Base-by-base conservation (phyloP, 2,329 filamentous ascomycete genomes). In the Chrysosporium queenslandicum region DNA sequence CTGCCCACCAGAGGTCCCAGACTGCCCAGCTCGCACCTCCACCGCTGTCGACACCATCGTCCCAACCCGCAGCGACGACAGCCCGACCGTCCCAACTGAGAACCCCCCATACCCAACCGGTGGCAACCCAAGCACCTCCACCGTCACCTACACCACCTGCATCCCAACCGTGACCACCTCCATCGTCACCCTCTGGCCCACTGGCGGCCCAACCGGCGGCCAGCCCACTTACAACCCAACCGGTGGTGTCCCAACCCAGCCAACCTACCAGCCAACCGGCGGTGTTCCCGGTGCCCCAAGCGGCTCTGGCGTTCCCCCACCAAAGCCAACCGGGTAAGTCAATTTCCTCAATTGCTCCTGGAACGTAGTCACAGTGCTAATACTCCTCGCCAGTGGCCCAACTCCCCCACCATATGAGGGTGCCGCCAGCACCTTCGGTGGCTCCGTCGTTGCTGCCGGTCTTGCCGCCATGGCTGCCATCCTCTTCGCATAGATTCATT, bases 121-220 rank as follows among this genome's bases (percentile, higher is more conserved):
- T 36, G 32, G 43, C 32, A 34, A 34, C 30, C 53, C 53, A 46
- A 56, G 41, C 54, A 57, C 54, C 55, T 55, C 55, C 36, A 41
- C 55, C 36, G 80, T 70, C 2, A 81, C 68, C 57, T 80, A 80
- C 42, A 78, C 68, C 21, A 77, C 72, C 63, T 80, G 77, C 29
- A 65, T 69, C 20, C 57, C 57, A 52, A 55, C 53, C 36, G 55
- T 53, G 50, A 57, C 52, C 29, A 54, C 52, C 40, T 58, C 57
- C 50, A 39, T 47, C 34, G 52, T 57, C 46, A 52, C 54, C 42
- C 40, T 56, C 47, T 39, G 45, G 47, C 57, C 57, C 40, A 51
- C 56, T 18, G 41, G 4, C 18, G 23, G 20, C 41, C 54, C 52
- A 45, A 55, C 58, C 46, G 54, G 53, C 43, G 55, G 57, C 32